Base-by-base conservation (phyloP, 768 basidiomycete genomes). In the Melanogaster broomeanus region DNA sequence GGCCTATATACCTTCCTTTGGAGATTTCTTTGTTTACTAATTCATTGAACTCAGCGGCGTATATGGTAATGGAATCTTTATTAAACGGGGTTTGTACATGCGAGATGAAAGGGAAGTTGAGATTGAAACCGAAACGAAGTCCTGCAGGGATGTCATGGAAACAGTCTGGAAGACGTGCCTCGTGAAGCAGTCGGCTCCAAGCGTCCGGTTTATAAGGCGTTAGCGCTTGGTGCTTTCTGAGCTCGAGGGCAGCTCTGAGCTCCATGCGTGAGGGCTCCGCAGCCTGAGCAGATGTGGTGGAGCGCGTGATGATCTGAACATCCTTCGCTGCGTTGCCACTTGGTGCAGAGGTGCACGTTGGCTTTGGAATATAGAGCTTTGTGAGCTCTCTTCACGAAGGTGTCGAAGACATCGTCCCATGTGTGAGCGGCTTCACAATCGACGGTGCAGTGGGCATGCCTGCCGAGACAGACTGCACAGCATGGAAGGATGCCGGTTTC, bases 201-300 rank as follows among this genome's bases (percentile, higher is more conserved):
- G 45, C 61, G 0, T 62, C 53, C 0, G 64, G 49, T 0, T 58
- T 45, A 49, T 76, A 74, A 0, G 72, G 75, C 0, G 74, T 72
- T 39, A n/a, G n/a, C n/a, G n/a, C 54, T 40, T 0, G 69, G 60
- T 0, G 48, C 45, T 19, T 56, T 64, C 70, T 69, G 62, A 13
- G 62, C 66, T 43, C 48, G 63, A 72, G 69, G 63, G 57, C 78
- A 80, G 28, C 1, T 28, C 27, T 28, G 27, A 9, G 27, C 27
- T 28, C 27, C 27, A 28, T 28, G 27, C 25, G 35, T 33, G 39
- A 55, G 4, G 0, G 52, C 42, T 25, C 73, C 68, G 38, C 78
- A 78, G 2, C 78, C 76, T 0, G 75, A 77, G 63, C 77, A 79
- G 9, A 9, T 12, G 34, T 34, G 27, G 27, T 28, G 33, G 9